A percentile compares a stretch with the other conserved stretches of the same genome.
These are phyloP conservation scores for Coemansia sp. DNA, from an alignment of 192 early-diverging fungal species.

Conservation along the genomic window DNA sequence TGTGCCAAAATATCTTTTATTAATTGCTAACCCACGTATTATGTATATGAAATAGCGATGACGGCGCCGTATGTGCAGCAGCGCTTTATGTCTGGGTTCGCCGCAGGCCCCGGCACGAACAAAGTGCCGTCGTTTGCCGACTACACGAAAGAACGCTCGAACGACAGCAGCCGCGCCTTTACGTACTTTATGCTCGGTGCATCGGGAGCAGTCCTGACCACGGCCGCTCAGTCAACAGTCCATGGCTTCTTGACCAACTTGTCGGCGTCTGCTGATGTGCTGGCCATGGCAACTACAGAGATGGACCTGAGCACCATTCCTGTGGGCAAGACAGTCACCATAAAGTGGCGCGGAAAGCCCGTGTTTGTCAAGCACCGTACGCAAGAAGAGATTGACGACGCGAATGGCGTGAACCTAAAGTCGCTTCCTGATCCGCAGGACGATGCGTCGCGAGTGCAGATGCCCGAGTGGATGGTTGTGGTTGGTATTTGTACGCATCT, in stretches of 20 bases:
- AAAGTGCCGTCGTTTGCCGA: constrained; percentile 73
- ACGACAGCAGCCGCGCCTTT: constrained; percentile 69
- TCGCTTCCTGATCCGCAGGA: constrained; percentile 89
- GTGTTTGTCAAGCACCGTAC: constrained; percentile 97
- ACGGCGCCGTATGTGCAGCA: constrained; percentile 47
- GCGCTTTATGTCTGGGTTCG: constrained; percentile 57
- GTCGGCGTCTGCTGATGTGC: constrained; percentile 95
- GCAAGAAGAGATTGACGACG: constrained; percentile 89
- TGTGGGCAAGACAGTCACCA: constrained; percentile 92
- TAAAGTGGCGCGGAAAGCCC: constrained; percentile 99
- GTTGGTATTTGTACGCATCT: constrained; percentile 85
- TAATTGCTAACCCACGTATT: neutral
- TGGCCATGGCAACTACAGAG: constrained; percentile 97
- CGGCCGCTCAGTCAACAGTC: constrained; percentile 86
- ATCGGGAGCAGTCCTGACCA: constrained; percentile 77
- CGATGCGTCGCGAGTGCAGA: constrained; percentile 84
- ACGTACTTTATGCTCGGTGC: constrained; percentile 95
- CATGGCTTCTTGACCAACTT: constrained; percentile 76
- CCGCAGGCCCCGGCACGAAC: constrained; percentile 59
- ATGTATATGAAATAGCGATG: constrained; percentile 19
- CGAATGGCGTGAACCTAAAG: constrained; percentile 73
- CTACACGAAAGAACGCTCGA: constrained; percentile 70
- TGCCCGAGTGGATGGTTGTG: constrained; percentile 97
- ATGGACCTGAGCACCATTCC: constrained; percentile 89
- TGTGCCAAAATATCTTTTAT: neutral